Base-by-base conservation (phyloP, 2,329 filamentous ascomycete genomes). In the Colletotrichum falcatum region DNA sequence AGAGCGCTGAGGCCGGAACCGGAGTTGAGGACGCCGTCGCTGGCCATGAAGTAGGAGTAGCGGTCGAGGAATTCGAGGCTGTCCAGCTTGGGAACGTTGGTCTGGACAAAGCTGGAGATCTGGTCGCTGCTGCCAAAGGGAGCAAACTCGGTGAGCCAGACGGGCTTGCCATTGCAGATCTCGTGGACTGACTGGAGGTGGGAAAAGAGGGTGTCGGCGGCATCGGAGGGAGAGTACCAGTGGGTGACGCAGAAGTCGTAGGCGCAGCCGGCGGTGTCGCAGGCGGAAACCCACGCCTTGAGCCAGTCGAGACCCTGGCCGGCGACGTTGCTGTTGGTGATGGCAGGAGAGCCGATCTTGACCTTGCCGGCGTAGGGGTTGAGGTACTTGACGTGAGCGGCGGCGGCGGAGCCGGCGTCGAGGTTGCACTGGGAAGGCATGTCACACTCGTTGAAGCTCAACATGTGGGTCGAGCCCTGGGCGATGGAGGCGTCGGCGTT, bases 391-490 rank as follows among this genome's bases (percentile, higher is more conserved):
- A 83, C 85, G 80, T 89, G 89, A 35, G 79, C 80, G 1, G 78
- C 48, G n/a, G 88, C 89, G 48, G 89, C 89, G 1, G 76, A 77
- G 7, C 75, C 75, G n/a, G 89, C 81, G 30, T 80, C 78, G 78
- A 91, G 78, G 83, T 90, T 88, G 75, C 89, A 82, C 81, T 93
- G 90, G n/a, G 77, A 77, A 16, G 74, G 74, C 72, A 86, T 85
- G 79, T 94, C 91, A 55, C 89, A 89, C 84, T 94, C 91, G 85
- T 94, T 94, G 87, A 92, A 92, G 79, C 86, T 85, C 76, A 93
- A 85, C 65, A 93, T 79, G 75, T 85, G 83, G 72, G 83, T 86
- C 73, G 86, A 81, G 66, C 90, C 91, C 16, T 78, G 78, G 61
- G 79, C 74, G 72, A 92, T 85, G 72, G 88, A 87, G 20, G 79